Evolutionary conservation across 2,329 filamentous ascomycete species (phyloP).

Genomic region (Didymella segeticola): DNA sequence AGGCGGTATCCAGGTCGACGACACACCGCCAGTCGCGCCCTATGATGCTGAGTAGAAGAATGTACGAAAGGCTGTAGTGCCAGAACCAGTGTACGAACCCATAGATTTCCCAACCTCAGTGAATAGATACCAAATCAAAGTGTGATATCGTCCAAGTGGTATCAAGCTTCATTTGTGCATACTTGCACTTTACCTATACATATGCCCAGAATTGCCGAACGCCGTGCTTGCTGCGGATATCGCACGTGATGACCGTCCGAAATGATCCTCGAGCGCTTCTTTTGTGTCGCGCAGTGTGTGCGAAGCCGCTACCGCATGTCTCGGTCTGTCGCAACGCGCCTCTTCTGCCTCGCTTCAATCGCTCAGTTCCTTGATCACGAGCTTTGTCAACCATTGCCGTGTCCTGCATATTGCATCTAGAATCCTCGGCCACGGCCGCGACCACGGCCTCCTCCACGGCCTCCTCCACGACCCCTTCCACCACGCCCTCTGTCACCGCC

Average conservation of each 20-base stretch:
- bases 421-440: conserved; percentile 51
- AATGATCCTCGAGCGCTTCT: conserved; percentile 28
- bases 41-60: conserved; percentile 73
- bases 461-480: conserved; percentile 52
- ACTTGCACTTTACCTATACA: conserved; percentile 24
- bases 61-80: background rate
- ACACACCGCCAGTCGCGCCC: conserved; percentile 75
- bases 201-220: conserved; percentile 24
- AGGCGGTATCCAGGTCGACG: conserved; percentile 86
- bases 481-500: conserved; percentile 57
- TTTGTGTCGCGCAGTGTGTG: conserved; percentile 22
- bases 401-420: conserved; percentile 13
- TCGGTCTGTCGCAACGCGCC: background rate
- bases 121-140: conserved; percentile 10
- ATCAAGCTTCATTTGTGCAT: conserved; percentile 35
- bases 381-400: conserved; percentile 4
- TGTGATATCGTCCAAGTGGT: conserved; percentile 24
- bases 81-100: conserved; percentile 1
- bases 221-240: conserved; percentile 28
- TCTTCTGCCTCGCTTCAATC: conserved; percentile 4
- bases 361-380: conserved; percentile 8
- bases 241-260: conserved; percentile 18
- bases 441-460: conserved; percentile 48
- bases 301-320: conserved; percentile 25
- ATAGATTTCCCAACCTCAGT: conserved; percentile 7